phyloP scores from a whole-genome alignment of 768 basidiomycete species.

The Pholiota molesta region DNA sequence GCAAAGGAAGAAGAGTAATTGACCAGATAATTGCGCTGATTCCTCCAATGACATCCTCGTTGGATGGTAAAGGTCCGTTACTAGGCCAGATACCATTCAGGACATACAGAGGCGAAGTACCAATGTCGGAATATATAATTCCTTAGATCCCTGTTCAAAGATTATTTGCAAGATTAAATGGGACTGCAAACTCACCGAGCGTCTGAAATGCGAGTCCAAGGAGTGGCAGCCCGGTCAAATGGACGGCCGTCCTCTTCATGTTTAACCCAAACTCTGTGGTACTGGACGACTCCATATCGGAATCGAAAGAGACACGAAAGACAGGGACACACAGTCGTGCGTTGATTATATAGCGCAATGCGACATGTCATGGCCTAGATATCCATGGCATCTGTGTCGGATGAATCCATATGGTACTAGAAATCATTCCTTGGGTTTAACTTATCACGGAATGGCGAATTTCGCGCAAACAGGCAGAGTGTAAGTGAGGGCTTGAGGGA shows the following conservation, averaged over 20 bases:
- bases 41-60: constrained; percentile 66
- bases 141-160: constrained; percentile 28
- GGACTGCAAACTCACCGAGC: constrained; percentile 24
- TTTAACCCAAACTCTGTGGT: constrained; percentile 30
- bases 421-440: not conserved
- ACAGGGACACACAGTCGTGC: not conserved
- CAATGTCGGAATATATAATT: constrained; percentile 53
- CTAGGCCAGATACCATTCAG: constrained; percentile 67
- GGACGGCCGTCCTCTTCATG: constrained; percentile 34
- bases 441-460: constrained; percentile 27
- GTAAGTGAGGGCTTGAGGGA: constrained; percentile 29
- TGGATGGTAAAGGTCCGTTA: constrained; percentile 44
- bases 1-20: constrained; percentile 57
- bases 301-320: constrained; percentile 3
- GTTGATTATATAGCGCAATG: not conserved
- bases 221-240: constrained; percentile 33
- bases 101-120: constrained; percentile 67
- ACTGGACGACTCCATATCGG: constrained; percentile 20
- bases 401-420: not conserved
- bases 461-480: constrained; percentile 3
- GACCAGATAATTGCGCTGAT: constrained; percentile 69
- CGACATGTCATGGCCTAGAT: not conserved
- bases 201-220: constrained; percentile 37
- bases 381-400: not conserved
- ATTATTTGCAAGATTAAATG: not conserved